Evolutionary conservation across 257 asterid genomes (phyloP).

Genomic region (Cinchona pubescens): DNA sequence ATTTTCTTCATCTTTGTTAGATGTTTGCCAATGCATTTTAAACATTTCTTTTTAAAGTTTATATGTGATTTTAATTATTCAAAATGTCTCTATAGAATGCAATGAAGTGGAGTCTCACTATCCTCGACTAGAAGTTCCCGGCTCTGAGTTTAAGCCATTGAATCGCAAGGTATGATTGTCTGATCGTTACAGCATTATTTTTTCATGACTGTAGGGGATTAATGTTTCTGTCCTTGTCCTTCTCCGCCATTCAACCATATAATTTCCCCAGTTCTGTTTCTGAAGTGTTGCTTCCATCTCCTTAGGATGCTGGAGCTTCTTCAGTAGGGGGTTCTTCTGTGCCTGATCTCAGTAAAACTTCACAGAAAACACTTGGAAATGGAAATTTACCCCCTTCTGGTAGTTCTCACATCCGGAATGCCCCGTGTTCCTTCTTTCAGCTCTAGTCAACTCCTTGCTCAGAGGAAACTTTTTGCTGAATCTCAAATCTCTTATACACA

Average conservation of each 20-base stretch:
- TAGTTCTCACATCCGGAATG: constrained; percentile 39
- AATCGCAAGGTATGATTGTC: constrained; percentile 54
- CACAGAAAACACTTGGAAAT: constrained; percentile 41
- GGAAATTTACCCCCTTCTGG: constrained; percentile 46
- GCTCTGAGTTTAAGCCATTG: constrained; percentile 57
- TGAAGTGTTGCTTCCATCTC: constrained; percentile 7
- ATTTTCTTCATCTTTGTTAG: background rate
- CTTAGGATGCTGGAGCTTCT: constrained; percentile 55
- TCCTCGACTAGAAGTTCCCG: constrained; percentile 70
- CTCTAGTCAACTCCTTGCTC: constrained; percentile 62
- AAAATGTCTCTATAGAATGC: constrained; percentile 45
- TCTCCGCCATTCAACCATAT: background rate
- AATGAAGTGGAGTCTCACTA: constrained; percentile 72
- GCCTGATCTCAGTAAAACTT: constrained; percentile 25
- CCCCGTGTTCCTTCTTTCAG: constrained; percentile 47
- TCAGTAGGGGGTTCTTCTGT: constrained; percentile 28
- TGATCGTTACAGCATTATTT: background rate
- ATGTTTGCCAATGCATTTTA: background rate
- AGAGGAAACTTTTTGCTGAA: constrained; percentile 74
- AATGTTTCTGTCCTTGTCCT: too few relatives aligned
- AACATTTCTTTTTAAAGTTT: background rate
- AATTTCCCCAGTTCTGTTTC: background rate
- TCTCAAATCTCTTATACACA: too few relatives aligned
- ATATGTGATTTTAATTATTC: constrained; percentile 3
- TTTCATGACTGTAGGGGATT: too few relatives aligned